Base-by-base conservation (phyloP, 441 rosid species). In the Kokia cookei region DNA sequence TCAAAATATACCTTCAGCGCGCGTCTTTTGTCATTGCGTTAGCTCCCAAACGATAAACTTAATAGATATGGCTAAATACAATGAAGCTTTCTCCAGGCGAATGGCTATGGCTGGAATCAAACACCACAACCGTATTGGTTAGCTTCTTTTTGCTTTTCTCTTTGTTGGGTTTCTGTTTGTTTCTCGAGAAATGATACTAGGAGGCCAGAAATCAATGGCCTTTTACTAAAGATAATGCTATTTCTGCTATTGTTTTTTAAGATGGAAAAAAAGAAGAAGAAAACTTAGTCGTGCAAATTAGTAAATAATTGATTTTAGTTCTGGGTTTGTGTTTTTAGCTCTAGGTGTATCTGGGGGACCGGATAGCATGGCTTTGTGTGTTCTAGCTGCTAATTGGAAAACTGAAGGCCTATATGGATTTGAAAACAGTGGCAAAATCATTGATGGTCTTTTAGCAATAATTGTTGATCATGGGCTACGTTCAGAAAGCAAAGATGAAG, bases 311-410 rank as follows among this genome's bases (percentile, higher is more conserved):
- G 64, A 60, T 27, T 69, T 69, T 11, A 7, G 13, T 13, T 43
- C 5, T 22, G 3, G 55, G 11, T n/a, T 32, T 15, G 45, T 15
- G 14, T 13, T 42, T 45, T 65, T 82, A 93, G 98, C 99, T 65
- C 77, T 96, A 74, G 98, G 97, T 62, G 97, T 96, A 35, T 96
- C 97, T 6, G 97, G 99, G 55, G 99, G 99, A 22, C 97, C 97
- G 59, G 99, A 93, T 82, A 92, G 97, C 80, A 92, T 92, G 93
- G 98, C 97, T 3, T 88, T 96, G 35, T 92, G 97, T 80, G 80
- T 88, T 58, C 78, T 96, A 43, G 84, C 97, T 54, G 93, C 99
- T 26, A 86, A 81, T 35, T 96, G 99, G 98, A 96, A 96, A 84
- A 83, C 74, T 4, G 81, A 84, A 73, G 88, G 89, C 54, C 73